Evolutionary conservation across 2,329 filamentous ascomycete species (phyloP), one percentile per base, ranked within the genome.

Genomic region (Cadophora malorum): DNA sequence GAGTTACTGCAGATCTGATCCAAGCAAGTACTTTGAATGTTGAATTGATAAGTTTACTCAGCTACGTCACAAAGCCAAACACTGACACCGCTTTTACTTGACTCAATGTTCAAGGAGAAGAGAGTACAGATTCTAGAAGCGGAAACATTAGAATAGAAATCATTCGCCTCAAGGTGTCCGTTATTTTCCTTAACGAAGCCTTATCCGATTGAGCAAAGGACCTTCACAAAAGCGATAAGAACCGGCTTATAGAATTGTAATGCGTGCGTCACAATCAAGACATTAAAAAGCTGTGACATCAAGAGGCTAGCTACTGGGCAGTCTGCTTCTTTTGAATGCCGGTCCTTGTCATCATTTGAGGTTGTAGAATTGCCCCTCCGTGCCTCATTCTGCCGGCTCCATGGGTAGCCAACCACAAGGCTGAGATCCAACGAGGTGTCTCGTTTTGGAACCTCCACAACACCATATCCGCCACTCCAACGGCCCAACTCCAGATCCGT

Each of bases 401-500:
- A 25, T 38, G 23, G 7, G 28, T 16, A 50, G 38, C 59, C 59
- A 50, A 28, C 25, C 61, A 61, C 66, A 56, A 62, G 49, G 35
- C 62, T 65, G 10, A 58, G 62, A 41, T 3, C 5, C 19, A 31
- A 28, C 25, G 14, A 28, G 28, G 56, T 41, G 49, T 55, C 55
- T 53, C 23, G 25, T 14, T 56, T 64, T 25, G 52, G 52, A 55
- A 31, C 25, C 23, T 28, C 25, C 25, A 33, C 45, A 55, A 59
- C 31, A 10, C 55, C 23, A 12, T 28, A 49, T 21, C 23, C 59
- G 25, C 41, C 25, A 49, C 25, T 47, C 33, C 16, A 31, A 55
- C 63, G 63, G 63, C 31, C 61, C 7, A 53, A 63, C n/a, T 38
- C 28, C 49, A 45, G 1, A 41, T 53, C 61, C 47, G 61, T 25